phyloP scores from a whole-genome alignment of 2,329 filamentous ascomycete species.

The Helotiales sp. region DNA sequence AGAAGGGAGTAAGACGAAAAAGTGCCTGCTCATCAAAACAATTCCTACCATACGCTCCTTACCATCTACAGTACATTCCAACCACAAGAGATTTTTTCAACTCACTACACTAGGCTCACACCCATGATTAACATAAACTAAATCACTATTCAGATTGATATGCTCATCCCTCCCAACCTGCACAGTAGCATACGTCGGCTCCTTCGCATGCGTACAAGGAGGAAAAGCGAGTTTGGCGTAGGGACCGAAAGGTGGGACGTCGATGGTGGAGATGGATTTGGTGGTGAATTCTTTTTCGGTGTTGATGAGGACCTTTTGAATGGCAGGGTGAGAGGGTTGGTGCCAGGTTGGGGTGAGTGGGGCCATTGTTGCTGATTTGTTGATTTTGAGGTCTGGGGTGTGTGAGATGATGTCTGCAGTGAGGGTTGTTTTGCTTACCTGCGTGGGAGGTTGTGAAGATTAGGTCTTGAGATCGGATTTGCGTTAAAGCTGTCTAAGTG shows the following conservation, averaged over 20 bases:
- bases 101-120: constrained; percentile 65
- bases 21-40: no score
- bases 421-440: no score
- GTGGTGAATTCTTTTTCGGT: constrained; percentile 51
- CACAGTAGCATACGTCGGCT: constrained; percentile 64
- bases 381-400: no score
- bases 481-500: no score
- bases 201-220: constrained; percentile 54
- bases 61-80: no score
- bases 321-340: constrained; percentile 59
- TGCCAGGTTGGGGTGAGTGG: constrained; percentile 59
- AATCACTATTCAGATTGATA: constrained; percentile 63
- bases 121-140: constrained; percentile 68
- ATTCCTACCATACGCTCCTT: no score
- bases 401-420: not conserved
- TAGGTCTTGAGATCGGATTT: no score
- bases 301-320: constrained; percentile 55
- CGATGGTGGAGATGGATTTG: constrained; percentile 57
- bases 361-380: constrained; percentile 41
- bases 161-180: constrained; percentile 58
- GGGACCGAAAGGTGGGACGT: constrained; percentile 61
- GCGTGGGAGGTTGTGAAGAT: no score
- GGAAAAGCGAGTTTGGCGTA: constrained; percentile 68
- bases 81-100: constrained; percentile 22
- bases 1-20: not conserved